Conservation (phyloP, 202 grass and related monocot genomes). For the Musa balbisiana region DNA sequence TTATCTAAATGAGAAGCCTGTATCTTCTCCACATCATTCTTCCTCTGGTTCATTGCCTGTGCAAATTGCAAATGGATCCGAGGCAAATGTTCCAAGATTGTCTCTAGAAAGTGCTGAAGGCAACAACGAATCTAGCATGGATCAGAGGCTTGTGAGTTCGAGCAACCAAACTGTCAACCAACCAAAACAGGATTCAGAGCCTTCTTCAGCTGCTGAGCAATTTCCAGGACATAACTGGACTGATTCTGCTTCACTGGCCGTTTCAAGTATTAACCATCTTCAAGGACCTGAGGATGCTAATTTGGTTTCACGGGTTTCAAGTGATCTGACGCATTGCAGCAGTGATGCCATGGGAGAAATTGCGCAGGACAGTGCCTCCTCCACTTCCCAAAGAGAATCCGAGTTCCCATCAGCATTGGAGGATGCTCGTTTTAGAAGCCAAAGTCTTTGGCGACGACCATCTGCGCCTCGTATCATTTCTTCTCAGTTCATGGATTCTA, state of each 20-base stretch:
- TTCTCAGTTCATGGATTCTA: slow-evolving; percentile 49
- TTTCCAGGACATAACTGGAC: not conserved
- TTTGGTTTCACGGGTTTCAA: slow-evolving; percentile 28
- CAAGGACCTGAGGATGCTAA: not conserved
- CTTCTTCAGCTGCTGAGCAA: not conserved
- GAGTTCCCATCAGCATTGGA: slow-evolving; percentile 41
- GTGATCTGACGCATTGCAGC: slow-evolving; percentile 58
- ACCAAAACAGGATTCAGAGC: slow-evolving; percentile 2
- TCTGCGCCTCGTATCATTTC: slow-evolving; percentile 16
- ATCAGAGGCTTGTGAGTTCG: not conserved
- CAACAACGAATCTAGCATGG: not conserved
- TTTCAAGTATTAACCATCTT: slow-evolving; percentile 3
- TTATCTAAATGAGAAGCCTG: not conserved
- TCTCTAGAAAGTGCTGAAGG: not conserved
- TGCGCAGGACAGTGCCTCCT: slow-evolving; percentile 41
- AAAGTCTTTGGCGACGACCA: slow-evolving; percentile 28
- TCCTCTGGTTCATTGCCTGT: not conserved
- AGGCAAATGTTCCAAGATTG: not conserved
- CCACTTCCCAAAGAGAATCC: slow-evolving; percentile 47
- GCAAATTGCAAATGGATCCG: not conserved
- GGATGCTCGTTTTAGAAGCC: slow-evolving; percentile 33
- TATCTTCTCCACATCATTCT: not conserved
- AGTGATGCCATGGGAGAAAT: slow-evolving; percentile 74
- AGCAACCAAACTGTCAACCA: slow-evolving; percentile 3
- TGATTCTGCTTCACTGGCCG: not conserved